phyloP scores from a whole-genome alignment of 768 basidiomycete species.

The Tricholoma saponaceum region DNA sequence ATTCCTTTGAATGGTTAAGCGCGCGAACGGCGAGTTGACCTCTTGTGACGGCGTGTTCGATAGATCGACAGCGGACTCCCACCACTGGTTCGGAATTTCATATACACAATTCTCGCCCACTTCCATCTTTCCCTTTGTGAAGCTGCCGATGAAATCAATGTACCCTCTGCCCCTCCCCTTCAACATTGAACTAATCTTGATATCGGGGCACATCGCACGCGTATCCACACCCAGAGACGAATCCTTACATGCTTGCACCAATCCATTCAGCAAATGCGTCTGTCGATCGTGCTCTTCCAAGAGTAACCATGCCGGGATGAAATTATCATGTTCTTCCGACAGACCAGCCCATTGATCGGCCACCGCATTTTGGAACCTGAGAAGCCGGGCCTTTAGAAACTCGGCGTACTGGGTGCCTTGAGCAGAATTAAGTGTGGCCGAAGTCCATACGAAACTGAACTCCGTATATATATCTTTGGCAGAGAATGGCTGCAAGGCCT shows the following conservation, averaged over 20 bases:
- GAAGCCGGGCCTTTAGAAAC: neutral
- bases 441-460: neutral
- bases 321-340: neutral
- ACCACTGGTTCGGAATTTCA: constrained; percentile 14
- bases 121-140: constrained; percentile 1
- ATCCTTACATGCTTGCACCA: constrained; percentile 5
- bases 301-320: constrained; percentile 15
- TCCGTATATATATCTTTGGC: constrained; percentile 9
- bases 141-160: neutral
- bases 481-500: constrained; percentile 6
- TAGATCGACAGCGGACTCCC: constrained; percentile 10
- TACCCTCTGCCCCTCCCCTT: constrained; percentile 1
- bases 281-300: constrained; percentile 11
- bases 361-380: neutral
- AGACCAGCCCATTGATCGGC: neutral
- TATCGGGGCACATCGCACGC: constrained; percentile 15
- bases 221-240: constrained; percentile 4
- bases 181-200: constrained; percentile 9
- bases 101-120: constrained; percentile 6
- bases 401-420: neutral
- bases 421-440: neutral
- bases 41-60: neutral
- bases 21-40: neutral
- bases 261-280: constrained; percentile 11
- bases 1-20: constrained; percentile 12